phyloP scores from a whole-genome alignment of 441 rosid species.

The Arabidopsis lyrata region DNA sequence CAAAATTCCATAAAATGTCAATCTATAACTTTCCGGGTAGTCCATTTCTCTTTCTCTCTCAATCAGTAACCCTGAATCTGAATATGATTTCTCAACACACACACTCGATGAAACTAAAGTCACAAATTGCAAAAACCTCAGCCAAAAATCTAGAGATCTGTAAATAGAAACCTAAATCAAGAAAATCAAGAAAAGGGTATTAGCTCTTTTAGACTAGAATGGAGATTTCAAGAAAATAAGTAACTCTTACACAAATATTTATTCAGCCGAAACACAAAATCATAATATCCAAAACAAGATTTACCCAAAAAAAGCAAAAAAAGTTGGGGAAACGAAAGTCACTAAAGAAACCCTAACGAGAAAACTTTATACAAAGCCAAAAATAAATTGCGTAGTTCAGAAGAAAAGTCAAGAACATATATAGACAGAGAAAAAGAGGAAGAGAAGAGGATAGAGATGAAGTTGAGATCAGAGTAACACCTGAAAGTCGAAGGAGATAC shows the following conservation, averaged over 20 bases:
- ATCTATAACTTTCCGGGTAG: slow-evolving; percentile 34
- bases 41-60: slow-evolving; percentile 45
- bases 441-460: slow-evolving; percentile 22
- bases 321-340: background rate
- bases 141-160: slow-evolving; percentile 24
- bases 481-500: slow-evolving; percentile 19
- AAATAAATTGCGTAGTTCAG: background rate
- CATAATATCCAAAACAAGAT: too few species aligned
- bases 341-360: background rate
- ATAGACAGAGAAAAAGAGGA: background rate
- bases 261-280: too few species aligned
- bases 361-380: background rate
- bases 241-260: too few species aligned
- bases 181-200: slow-evolving; percentile 5
- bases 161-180: slow-evolving; percentile 18
- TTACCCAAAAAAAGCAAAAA: background rate
- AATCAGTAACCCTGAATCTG: slow-evolving; percentile 14
- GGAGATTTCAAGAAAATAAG: background rate
- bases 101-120: too few species aligned
- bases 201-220: slow-evolving; percentile 9
- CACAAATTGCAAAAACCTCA: too few species aligned
- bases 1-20: slow-evolving; percentile 52
- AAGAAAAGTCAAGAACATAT: slow-evolving; percentile 15
- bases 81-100: background rate
- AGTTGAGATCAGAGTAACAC: slow-evolving; percentile 37